Evolutionary conservation across 176 grass and related monocot genomes (phyloP).

Genomic region (Zea luxurians): DNA sequence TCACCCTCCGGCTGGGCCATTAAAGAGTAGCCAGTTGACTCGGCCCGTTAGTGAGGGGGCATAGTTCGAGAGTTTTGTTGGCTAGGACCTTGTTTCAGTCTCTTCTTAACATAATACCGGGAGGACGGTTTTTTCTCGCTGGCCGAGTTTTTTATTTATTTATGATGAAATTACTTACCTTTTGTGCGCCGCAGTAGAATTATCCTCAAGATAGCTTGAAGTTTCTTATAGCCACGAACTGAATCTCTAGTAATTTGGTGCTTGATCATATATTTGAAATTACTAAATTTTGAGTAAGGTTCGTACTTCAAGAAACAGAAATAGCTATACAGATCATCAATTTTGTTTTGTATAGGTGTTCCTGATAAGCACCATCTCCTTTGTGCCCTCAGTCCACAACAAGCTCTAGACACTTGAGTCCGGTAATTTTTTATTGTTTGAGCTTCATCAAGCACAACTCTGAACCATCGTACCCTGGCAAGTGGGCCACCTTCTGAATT

Average conservation of each 20-base stretch:
- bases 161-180: conserved; percentile 3
- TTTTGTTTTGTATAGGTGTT: conserved; percentile 90
- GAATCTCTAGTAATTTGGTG: conserved; percentile 62
- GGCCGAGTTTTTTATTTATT: too few relatives aligned
- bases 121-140: too few relatives aligned
- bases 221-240: conserved; percentile 74
- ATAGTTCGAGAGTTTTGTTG: too few relatives aligned
- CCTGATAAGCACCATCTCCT: conserved; percentile 97
- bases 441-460: conserved; percentile 94
- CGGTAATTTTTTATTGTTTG: conserved; percentile 91
- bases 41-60: too few relatives aligned
- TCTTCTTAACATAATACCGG: too few relatives aligned
- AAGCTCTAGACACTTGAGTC: conserved; percentile 76
- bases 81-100: too few relatives aligned
- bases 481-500: conserved; percentile 57
- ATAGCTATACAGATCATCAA: conserved; percentile 95
- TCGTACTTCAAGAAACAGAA: conserved; percentile 93
- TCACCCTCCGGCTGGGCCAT: too few relatives aligned
- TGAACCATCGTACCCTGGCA: conserved; percentile 90
- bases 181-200: conserved; percentile 84
- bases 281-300: conserved; percentile 59
- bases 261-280: conserved; percentile 59
- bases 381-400: conserved; percentile 71
- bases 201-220: conserved; percentile 83
- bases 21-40: too few relatives aligned